Conservation (phyloP, 129 eudicot genomes). For the Gnaphalium uliginosum region DNA sequence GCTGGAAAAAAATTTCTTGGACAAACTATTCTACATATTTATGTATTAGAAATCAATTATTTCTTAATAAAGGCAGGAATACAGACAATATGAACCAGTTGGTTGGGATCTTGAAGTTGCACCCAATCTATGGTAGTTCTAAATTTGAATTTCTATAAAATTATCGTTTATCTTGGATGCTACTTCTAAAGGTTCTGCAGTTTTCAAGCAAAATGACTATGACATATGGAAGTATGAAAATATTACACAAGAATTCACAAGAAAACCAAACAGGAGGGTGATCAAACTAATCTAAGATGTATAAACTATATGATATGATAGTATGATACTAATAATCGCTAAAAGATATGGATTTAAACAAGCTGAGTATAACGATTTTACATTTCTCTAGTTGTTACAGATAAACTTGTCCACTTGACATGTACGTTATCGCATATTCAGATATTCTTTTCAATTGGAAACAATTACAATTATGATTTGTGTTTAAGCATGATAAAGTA, state of each 20-base stretch:
- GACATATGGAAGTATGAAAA: background rate
- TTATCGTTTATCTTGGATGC: background rate
- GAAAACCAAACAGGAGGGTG: background rate
- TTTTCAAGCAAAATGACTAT: background rate
- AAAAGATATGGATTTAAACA: background rate
- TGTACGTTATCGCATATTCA: slow-evolving; percentile 9
- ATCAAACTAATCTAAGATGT: background rate
- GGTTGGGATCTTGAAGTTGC: slow-evolving; percentile 7
- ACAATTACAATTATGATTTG: slow-evolving; percentile 21
- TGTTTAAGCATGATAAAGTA: slow-evolving; percentile 33
- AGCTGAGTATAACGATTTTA: slow-evolving; percentile 5
- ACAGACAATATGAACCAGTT: slow-evolving; percentile 9
- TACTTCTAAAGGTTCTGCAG: background rate
- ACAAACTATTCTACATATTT: slow-evolving; percentile 18
- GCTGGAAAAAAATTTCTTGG: background rate
- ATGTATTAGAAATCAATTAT: slow-evolving; percentile 23
- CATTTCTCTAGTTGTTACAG: slow-evolving; percentile 21
- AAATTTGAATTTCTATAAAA: background rate
- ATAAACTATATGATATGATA: background rate
- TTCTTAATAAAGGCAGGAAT: slow-evolving; percentile 24
- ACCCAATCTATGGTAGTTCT: slow-evolving; percentile 11
- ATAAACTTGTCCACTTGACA: background rate
- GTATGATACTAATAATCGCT: background rate
- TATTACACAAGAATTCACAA: background rate
- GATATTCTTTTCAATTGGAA: slow-evolving; percentile 13